Evolutionary conservation across 306 rosid species (phyloP).

Genomic region (Hylodesmum podocarpum): DNA sequence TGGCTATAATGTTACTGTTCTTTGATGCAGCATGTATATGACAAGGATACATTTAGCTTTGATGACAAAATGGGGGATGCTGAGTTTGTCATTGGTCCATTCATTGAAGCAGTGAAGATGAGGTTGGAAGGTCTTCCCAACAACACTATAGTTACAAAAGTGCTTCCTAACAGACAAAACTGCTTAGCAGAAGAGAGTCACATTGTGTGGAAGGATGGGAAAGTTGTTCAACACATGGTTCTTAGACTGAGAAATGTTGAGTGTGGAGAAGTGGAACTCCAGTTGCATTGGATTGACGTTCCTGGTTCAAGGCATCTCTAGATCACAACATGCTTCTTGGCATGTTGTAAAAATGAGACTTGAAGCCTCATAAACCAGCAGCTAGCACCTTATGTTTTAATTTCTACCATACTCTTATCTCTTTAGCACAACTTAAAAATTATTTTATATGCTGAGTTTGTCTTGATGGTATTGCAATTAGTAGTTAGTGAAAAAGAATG

Average conservation of each 20-base stretch:
- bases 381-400: neutral
- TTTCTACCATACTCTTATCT: neutral
- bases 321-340: neutral
- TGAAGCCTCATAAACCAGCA: neutral
- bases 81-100: constrained; percentile 56
- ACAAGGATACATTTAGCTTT: constrained; percentile 58
- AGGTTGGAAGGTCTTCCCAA: constrained; percentile 36
- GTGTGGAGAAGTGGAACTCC: constrained; percentile 72
- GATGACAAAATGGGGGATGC: constrained; percentile 96
- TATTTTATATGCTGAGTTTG: neutral
- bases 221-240: constrained; percentile 58
- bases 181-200: constrained; percentile 77
- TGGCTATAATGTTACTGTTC: neutral
- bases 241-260: constrained; percentile 83
- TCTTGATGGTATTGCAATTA: neutral
- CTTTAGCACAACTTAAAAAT: neutral
- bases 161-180: constrained; percentile 56
- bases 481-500: constrained; percentile 10
- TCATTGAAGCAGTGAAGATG: constrained; percentile 51
- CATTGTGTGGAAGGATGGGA: constrained; percentile 52
- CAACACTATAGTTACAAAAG: constrained; percentile 52
- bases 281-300: constrained; percentile 75
- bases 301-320: constrained; percentile 58
- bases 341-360: neutral
- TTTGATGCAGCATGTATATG: constrained; percentile 64